Evolutionary conservation across 495 filamentous ascomycete genomes (phyloP).

Genomic region (Cryomyces antarcticus): DNA sequence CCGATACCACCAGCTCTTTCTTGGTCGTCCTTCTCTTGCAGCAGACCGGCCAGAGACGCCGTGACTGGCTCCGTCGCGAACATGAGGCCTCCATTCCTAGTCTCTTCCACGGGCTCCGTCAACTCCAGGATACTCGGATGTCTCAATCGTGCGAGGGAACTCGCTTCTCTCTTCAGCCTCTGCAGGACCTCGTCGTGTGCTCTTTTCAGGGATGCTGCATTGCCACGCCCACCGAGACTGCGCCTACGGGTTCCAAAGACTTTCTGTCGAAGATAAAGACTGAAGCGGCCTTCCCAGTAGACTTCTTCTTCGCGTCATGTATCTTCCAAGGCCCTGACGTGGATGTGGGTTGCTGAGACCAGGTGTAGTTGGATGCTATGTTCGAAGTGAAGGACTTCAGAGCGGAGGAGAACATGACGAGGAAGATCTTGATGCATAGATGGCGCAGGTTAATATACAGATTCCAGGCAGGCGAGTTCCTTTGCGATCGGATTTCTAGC

Average conservation of each 20-base stretch:
- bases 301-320: constrained; percentile 91
- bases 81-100: constrained; percentile 71
- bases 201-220: constrained; percentile 48
- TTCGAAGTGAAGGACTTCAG: constrained; percentile 84
- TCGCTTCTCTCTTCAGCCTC: constrained; percentile 75
- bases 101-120: constrained; percentile 89
- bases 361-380: constrained; percentile 74
- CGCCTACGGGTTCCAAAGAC: constrained; percentile 47
- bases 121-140: constrained; percentile 87
- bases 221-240: constrained; percentile 32
- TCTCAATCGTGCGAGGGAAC: constrained; percentile 62
- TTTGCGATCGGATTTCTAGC: too few species aligned
- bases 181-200: constrained; percentile 77
- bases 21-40: constrained; percentile 82
- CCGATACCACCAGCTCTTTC: constrained; percentile 45
- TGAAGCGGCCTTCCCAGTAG: constrained; percentile 66
- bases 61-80: constrained; percentile 87
- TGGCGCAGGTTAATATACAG: too few species aligned
- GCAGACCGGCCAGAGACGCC: constrained; percentile 59
- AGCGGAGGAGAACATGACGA: constrained; percentile 70
- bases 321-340: constrained; percentile 90
- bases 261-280: constrained; percentile 92
- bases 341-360: constrained; percentile 46
- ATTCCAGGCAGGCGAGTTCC: too few species aligned
- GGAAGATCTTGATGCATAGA: too few species aligned